Evolutionary conservation across 148 eudicot genomes (phyloP).

Genomic region (Suaeda aralocaspica): DNA sequence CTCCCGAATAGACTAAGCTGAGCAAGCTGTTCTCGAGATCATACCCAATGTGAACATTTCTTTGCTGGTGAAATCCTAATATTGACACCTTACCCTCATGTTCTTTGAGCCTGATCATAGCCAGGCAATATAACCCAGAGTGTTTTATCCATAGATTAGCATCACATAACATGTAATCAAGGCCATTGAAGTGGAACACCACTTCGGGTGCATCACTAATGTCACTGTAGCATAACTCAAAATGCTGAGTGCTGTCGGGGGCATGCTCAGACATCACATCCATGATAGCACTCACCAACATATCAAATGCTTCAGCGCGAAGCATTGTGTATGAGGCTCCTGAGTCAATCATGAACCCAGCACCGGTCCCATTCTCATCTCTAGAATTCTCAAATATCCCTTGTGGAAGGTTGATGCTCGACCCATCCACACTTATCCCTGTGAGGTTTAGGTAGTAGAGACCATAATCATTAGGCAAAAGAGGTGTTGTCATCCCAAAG

Average conservation of each 20-base stretch:
- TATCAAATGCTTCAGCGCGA: conserved; percentile 25
- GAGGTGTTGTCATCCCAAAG: conserved; percentile 28
- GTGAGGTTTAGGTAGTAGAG: conserved; percentile 26
- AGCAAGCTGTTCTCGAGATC: conserved; percentile 27
- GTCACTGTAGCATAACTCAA: conserved; percentile 28
- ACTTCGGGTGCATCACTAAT: conserved; percentile 32
- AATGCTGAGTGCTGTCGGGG: conserved; percentile 19
- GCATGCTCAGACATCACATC: conserved; percentile 18
- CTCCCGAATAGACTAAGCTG: conserved; percentile 26
- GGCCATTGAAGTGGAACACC: conserved; percentile 27
- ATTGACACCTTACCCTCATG: conserved; percentile 16
- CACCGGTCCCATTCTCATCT: background rate
- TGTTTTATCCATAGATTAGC: conserved; percentile 29
- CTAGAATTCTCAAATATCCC: conserved; percentile 22
- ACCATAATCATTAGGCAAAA: conserved; percentile 12
- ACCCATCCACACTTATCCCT: conserved; percentile 27
- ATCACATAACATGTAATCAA: conserved; percentile 29
- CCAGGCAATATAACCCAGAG: conserved; percentile 25
- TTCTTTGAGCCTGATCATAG: conserved; percentile 23
- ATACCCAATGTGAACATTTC: conserved; percentile 30
- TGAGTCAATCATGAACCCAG: conserved; percentile 28
- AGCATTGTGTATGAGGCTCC: conserved; percentile 28
- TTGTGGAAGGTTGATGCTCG: conserved; percentile 18
- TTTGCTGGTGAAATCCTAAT: conserved; percentile 31
- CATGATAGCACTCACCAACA: conserved; percentile 17